Percentiles rank a stretch among this genome's conserved stretches.
Conservation (phyloP, 1,139 yeast genomes). For the Hyphopichia pseudoburtonii region DNA sequence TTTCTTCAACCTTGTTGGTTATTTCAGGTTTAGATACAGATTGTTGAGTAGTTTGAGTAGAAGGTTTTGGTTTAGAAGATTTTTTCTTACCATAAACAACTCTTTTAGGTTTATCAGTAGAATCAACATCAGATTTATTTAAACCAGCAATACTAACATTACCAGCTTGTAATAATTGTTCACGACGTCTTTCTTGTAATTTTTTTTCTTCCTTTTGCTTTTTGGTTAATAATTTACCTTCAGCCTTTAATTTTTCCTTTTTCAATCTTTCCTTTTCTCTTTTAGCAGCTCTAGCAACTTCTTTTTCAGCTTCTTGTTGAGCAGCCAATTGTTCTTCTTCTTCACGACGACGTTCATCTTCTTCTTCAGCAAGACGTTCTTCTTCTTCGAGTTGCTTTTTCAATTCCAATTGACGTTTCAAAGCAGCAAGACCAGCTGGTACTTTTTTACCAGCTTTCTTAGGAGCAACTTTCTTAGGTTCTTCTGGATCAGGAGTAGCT, state of each 20-base stretch:
- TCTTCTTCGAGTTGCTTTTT: constrained; percentile 83
- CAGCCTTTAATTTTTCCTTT: constrained; percentile 82
- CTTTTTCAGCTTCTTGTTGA: constrained; percentile 66
- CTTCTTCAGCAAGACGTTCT: constrained; percentile 61
- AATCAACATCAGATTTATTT: constrained; percentile 27
- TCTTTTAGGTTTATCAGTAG: constrained; percentile 59
- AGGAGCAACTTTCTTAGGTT: constrained; percentile 25
- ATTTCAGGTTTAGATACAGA: constrained; percentile 13
- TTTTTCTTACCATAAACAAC: constrained; percentile 78
- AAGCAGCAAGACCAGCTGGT: constrained; percentile 79
- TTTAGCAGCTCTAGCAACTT: constrained; percentile 70
- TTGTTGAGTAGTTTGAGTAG: constrained; percentile 23
- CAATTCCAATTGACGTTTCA: constrained; percentile 82
- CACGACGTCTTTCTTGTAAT: constrained; percentile 84
- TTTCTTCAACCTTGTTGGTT: constrained; percentile 22
- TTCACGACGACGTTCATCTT: constrained; percentile 62
- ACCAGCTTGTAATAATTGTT: constrained; percentile 75
- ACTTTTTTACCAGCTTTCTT: constrained; percentile 64
- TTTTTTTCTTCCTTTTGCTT: constrained; percentile 94
- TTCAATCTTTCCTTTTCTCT: constrained; percentile 82
- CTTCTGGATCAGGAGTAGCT: constrained; percentile 37
- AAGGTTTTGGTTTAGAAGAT: constrained; percentile 43
- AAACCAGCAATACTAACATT: constrained; percentile 77
- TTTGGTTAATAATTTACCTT: constrained; percentile 86
- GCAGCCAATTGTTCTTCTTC: constrained; percentile 60